A percentile compares a stretch with the other conserved stretches of the same genome.
These are phyloP conservation scores for Phytophthora pisi DNA, from an alignment of 352 stramenopile species.

Conservation along the genomic window DNA sequence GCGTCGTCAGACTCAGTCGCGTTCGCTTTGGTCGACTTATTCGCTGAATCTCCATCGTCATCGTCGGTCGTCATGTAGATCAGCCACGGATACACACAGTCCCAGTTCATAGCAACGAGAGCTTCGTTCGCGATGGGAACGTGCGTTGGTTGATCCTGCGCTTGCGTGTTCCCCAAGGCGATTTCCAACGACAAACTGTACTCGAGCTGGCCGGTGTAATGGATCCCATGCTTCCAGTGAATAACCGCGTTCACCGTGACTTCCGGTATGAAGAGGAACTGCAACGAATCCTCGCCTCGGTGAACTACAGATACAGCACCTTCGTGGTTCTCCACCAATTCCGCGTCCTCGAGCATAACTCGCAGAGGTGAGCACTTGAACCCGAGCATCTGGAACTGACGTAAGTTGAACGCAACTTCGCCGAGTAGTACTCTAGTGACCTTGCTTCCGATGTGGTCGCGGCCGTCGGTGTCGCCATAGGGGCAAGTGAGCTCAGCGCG, in stretches of 20 bases:
- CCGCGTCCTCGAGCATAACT: conserved; percentile 33
- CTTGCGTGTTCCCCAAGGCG: conserved; percentile 35
- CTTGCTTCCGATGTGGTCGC: conserved; percentile 30
- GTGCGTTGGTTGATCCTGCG: conserved; percentile 19
- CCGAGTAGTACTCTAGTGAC: conserved; percentile 36
- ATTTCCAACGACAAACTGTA: conserved; percentile 68
- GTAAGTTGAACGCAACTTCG: conserved; percentile 51
- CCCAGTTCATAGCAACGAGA: conserved; percentile 68
- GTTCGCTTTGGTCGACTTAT: background rate
- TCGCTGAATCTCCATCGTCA: conserved; percentile 27
- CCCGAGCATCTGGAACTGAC: conserved; percentile 59
- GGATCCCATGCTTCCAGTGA: conserved; percentile 33
- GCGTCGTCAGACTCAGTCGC: background rate
- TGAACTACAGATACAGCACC: background rate
- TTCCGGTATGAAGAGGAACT: conserved; percentile 38
- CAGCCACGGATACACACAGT: conserved; percentile 70
- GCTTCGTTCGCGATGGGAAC: conserved; percentile 53
- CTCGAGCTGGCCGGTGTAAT: conserved; percentile 22
- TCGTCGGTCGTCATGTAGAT: conserved; percentile 58
- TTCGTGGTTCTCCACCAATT: background rate
- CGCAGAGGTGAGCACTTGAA: conserved; percentile 37
- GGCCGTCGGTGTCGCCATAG: conserved; percentile 33
- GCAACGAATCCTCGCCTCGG: conserved; percentile 21
- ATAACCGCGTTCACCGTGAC: conserved; percentile 30
- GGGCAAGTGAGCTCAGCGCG: conserved; percentile 39